Conservation (phyloP, 768 basidiomycete species). For the Hericium coralloides region DNA sequence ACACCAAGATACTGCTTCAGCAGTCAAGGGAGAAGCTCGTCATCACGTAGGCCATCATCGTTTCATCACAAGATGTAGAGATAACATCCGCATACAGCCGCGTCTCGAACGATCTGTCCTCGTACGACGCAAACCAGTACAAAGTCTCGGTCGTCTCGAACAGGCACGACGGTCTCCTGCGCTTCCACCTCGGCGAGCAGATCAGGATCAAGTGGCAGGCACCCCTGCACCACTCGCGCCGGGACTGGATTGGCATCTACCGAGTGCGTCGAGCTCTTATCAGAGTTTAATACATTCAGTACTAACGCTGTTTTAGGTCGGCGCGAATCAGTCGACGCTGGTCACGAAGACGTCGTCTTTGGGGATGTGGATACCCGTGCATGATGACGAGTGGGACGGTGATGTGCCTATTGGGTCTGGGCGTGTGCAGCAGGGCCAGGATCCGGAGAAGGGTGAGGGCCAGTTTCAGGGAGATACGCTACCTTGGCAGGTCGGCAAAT, state of each 20-base stretch:
- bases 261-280: slow-evolving; percentile 37
- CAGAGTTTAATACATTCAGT: neutral
- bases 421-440: slow-evolving; percentile 26
- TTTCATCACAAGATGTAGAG: neutral
- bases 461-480: slow-evolving; percentile 72
- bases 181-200: slow-evolving; percentile 87
- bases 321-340: slow-evolving; percentile 74
- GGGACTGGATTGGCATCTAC: slow-evolving; percentile 96
- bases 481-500: slow-evolving; percentile 80
- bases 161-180: slow-evolving; percentile 38
- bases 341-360: slow-evolving; percentile 80
- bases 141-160: slow-evolving; percentile 51
- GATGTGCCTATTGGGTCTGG: slow-evolving; percentile 53
- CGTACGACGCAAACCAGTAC: slow-evolving; percentile 77
- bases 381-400: slow-evolving; percentile 90
- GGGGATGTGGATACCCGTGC: slow-evolving; percentile 91
- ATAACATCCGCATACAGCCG: slow-evolving; percentile 38
- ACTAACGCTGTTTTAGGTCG: slow-evolving; percentile 43
- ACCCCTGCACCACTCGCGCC: slow-evolving; percentile 75
- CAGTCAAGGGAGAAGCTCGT: slow-evolving; percentile 87
- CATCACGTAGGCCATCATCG: slow-evolving; percentile 61
- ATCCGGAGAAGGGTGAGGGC: slow-evolving; percentile 52
- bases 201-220: slow-evolving; percentile 85
- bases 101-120: slow-evolving; percentile 72
- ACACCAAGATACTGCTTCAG: slow-evolving; percentile 84